A percentile compares a stretch with the other conserved stretches of the same genome.
Conservation (phyloP, 495 filamentous ascomycete species). For the Glutinoglossum americanum region DNA sequence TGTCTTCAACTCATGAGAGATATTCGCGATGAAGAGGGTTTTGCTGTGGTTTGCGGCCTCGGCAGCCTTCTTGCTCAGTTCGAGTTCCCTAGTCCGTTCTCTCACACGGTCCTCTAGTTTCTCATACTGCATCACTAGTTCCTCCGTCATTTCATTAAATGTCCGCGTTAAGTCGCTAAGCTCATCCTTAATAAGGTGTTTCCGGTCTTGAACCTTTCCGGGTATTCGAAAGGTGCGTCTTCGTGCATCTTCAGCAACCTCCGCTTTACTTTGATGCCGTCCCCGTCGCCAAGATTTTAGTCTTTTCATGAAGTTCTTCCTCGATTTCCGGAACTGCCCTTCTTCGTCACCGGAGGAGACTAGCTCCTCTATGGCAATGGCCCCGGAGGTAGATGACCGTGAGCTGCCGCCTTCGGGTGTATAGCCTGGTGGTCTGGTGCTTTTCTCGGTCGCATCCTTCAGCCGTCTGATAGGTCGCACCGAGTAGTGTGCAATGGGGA, state of each 20-base stretch:
- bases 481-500: constrained; percentile 58
- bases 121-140: constrained; percentile 66
- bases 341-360: constrained; percentile 11
- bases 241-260: not conserved
- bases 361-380: not conserved
- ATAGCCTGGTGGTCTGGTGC: constrained; percentile 41
- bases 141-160: constrained; percentile 88
- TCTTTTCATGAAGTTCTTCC: not conserved
- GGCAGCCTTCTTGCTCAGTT: constrained; percentile 74
- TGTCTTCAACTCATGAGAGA: constrained; percentile 84
- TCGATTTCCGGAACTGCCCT: constrained; percentile 13
- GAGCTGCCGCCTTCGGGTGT: constrained; percentile 11
- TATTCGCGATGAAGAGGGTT: constrained; percentile 87
- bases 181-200: constrained; percentile 62
- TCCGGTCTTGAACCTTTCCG: constrained; percentile 51
- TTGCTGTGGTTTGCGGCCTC: constrained; percentile 89
- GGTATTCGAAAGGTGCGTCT: constrained; percentile 50
- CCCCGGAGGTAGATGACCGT: not conserved
- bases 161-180: constrained; percentile 68
- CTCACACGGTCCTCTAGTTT: constrained; percentile 65
- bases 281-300: constrained; percentile 6
- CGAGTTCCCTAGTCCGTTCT: constrained; percentile 62
- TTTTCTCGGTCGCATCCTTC: constrained; percentile 55
- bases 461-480: constrained; percentile 62
- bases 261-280: constrained; percentile 4